These are phyloP conservation scores for Vaccinium darrowii DNA, from an alignment of 148 eudicot species.

Conservation along the genomic window DNA sequence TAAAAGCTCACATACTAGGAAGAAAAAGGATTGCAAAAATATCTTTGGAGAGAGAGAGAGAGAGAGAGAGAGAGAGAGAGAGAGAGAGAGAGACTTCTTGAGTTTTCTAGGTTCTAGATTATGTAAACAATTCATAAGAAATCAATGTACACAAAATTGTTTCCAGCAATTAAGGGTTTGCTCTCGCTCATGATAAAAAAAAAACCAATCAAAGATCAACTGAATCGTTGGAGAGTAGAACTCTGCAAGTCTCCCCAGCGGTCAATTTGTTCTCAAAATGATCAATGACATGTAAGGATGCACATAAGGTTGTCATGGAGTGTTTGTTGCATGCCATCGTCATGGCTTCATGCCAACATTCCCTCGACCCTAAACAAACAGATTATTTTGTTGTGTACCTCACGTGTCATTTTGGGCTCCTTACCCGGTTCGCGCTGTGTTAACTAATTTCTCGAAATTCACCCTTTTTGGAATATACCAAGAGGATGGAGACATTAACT, in stretches of 20 bases:
- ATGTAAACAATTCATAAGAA: background rate
- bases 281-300: background rate
- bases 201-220: background rate
- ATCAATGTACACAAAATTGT: background rate
- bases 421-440: background rate
- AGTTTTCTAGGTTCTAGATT: background rate
- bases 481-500: background rate
- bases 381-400: background rate
- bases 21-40: too few species aligned
- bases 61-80: background rate
- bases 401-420: background rate
- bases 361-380: background rate
- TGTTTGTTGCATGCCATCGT: background rate
- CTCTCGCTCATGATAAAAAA: background rate
- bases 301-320: background rate
- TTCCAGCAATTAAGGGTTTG: background rate
- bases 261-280: background rate
- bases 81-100: background rate
- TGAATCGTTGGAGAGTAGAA: background rate
- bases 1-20: background rate
- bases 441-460: background rate
- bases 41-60: background rate
- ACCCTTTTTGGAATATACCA: background rate
- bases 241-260: background rate
- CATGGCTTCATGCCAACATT: background rate